Evolutionary conservation across 2,329 filamentous ascomycete genomes (phyloP).

Genomic region (Colletotrichum lini): DNA sequence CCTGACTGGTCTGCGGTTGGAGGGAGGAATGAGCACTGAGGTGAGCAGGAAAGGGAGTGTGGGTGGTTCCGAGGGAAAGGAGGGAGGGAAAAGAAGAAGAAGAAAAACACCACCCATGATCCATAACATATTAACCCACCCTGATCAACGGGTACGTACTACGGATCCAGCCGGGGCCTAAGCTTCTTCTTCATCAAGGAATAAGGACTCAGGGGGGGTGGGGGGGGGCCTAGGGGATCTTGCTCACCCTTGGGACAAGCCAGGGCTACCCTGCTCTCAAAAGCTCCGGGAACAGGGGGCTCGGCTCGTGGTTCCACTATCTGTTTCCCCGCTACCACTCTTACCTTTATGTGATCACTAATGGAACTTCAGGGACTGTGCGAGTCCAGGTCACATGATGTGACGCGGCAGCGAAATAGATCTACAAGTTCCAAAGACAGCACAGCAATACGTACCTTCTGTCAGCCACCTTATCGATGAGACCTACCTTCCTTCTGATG

Average conservation of each 20-base stretch:
- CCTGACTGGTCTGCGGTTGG: not conserved
- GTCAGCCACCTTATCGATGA: constrained; percentile 2
- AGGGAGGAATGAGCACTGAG: not conserved
- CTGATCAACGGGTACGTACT: not conserved
- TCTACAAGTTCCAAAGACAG: not conserved
- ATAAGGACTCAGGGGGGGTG: no score
- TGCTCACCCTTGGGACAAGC: not conserved
- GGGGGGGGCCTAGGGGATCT: constrained; percentile 4
- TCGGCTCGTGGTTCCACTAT: not conserved
- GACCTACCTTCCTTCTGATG: no score
- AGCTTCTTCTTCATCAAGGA: constrained; percentile 6
- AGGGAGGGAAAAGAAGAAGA: not conserved
- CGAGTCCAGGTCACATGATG: constrained; percentile 24
- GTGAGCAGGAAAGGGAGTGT: not conserved
- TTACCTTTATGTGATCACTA: not conserved
- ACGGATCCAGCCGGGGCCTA: not conserved
- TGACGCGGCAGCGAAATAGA: not conserved
- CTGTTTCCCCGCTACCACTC: not conserved
- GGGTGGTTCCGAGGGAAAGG: not conserved
- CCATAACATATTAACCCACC: no score
- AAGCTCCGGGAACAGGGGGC: not conserved
- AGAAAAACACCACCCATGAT: no score
- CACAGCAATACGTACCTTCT: not conserved
- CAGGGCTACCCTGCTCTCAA: not conserved
- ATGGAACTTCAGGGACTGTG: no score